Conservation (phyloP, 768 basidiomycete species). For the Amanita inopinata region DNA sequence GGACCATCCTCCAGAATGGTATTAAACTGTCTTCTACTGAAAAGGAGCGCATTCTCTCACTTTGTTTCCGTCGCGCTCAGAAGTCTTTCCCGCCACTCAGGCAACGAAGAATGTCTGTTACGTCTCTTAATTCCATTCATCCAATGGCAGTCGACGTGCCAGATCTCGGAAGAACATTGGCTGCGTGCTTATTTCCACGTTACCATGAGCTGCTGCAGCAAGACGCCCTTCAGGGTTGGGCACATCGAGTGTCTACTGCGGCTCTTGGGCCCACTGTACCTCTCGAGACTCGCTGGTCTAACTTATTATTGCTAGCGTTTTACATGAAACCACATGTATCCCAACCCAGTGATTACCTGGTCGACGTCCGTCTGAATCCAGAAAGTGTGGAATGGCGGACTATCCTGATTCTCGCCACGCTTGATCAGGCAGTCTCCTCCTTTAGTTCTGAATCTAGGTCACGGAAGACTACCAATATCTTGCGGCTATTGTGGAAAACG, state of each 20-base stretch:
- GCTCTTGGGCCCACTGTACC: slow-evolving; percentile 23
- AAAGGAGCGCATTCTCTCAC: not conserved
- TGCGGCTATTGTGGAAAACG: slow-evolving; percentile 27
- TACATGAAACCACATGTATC: slow-evolving; percentile 11
- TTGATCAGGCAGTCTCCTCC: slow-evolving; percentile 23
- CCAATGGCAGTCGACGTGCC: slow-evolving; percentile 5
- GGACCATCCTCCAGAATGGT: not conserved
- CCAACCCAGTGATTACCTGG: not conserved
- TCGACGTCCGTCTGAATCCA: not conserved
- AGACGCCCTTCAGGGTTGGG: slow-evolving; percentile 18
- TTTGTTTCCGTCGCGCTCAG: not conserved
- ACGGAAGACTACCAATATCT: slow-evolving; percentile 19
- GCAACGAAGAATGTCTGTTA: not conserved
- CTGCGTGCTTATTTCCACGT: slow-evolving; percentile 18
- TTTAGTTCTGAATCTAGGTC: slow-evolving; percentile 10
- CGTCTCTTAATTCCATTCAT: not conserved
- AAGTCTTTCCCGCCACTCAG: not conserved
- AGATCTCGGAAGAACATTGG: slow-evolving; percentile 16
- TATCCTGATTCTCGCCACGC: slow-evolving; percentile 28
- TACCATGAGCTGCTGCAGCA: slow-evolving; percentile 9
- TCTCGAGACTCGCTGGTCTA: slow-evolving; percentile 31
- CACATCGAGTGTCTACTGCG: slow-evolving; percentile 13
- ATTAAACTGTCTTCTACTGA: not conserved
- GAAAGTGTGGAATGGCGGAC: slow-evolving; percentile 28
- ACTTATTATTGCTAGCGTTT: slow-evolving; percentile 29